Evolutionary conservation across 2,329 filamentous ascomycete genomes (phyloP), one percentile per base, ranked within the genome.

Genomic region (Ophiostoma fasciatum): DNA sequence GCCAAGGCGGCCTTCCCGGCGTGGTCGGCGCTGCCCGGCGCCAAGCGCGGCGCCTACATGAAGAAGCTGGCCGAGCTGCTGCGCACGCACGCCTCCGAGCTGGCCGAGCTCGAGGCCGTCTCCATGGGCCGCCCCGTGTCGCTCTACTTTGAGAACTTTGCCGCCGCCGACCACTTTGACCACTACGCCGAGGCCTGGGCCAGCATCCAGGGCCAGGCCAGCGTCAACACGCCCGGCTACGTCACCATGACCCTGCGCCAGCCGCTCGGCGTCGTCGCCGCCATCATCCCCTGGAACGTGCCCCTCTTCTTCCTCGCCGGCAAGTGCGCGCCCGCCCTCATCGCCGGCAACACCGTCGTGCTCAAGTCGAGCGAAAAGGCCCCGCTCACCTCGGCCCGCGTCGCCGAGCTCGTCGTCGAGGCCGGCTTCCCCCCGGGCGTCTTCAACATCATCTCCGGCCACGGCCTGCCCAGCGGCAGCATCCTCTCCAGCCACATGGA

Each of bases 351-450:
- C 52, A 67, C 66, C 4, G 56, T 73, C 33, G 57, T 73, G 22
- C 52, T 73, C 31, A 73, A 73, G 55, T 61, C 68, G 20, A 66
- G 68, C 27, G 68, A 73, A 48, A 68, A 72, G 54, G 71, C 68
- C 4, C 68, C 68, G 19, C 57, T 73, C 28, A 66, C 62, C 39
- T 63, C 67, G 48, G 50, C 72, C 5, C 67, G 72, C 37, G 59
- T 79, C 6, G 74, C 63, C 6, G 68, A 64, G 19, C 57, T 81
- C 18, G 63, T 81, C 45, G 70, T 71, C 44, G 65, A 80, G 47
- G 74, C 75, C 25, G 77, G 77, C 1, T 81, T 81, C 51, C 77
- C 77, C 10, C 67, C 75, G 2, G 77, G 77, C 35, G 76, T 82
- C 12, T 57, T 81, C 45, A 81, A 81, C 52, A 64, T 82, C 38